A percentile compares a stretch with the other conserved stretches of the same genome.
phyloP scores from a whole-genome alignment of 73 alveolate species.

The Paraurostyla sp. region DNA sequence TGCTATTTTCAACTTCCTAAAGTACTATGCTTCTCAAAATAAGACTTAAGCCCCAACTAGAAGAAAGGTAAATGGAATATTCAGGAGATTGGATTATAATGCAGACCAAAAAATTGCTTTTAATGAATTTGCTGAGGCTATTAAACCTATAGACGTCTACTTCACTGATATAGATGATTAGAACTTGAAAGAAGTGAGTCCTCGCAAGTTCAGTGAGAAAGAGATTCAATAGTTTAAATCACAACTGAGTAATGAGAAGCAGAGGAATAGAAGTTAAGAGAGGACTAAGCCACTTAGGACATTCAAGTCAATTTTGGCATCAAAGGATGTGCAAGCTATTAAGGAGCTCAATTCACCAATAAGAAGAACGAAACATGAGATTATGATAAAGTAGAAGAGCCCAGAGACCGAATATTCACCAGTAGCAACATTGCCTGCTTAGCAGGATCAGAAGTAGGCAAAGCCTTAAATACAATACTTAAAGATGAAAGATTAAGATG shows the following conservation, averaged over 20 bases:
- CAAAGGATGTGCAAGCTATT: background rate
- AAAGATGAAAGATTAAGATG: background rate
- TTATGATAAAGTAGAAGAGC: background rate
- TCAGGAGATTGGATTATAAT: slow-evolving; percentile 55
- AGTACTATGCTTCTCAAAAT: background rate
- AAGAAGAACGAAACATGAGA: background rate
- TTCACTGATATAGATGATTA: background rate
- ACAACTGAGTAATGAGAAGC: background rate
- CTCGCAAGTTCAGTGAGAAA: background rate
- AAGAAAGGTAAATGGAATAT: slow-evolving; percentile 41
- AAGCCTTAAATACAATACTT: background rate
- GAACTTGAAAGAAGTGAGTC: background rate
- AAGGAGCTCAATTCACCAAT: background rate
- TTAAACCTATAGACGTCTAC: slow-evolving; percentile 59
- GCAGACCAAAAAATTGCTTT: slow-evolving; percentile 55
- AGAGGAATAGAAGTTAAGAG: background rate
- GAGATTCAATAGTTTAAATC: background rate
- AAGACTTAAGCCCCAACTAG: background rate
- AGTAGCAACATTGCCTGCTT: background rate
- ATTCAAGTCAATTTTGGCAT: background rate
- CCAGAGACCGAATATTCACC: background rate
- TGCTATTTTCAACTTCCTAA: slow-evolving; percentile 32
- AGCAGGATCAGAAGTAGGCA: background rate
- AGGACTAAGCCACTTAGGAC: slow-evolving; percentile 15
- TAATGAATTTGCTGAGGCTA: slow-evolving; percentile 55